Evolutionary conservation across 176 grass and related monocot genomes (phyloP), one percentile per base, ranked within the genome.

Genomic region (Pharus latifolius): DNA sequence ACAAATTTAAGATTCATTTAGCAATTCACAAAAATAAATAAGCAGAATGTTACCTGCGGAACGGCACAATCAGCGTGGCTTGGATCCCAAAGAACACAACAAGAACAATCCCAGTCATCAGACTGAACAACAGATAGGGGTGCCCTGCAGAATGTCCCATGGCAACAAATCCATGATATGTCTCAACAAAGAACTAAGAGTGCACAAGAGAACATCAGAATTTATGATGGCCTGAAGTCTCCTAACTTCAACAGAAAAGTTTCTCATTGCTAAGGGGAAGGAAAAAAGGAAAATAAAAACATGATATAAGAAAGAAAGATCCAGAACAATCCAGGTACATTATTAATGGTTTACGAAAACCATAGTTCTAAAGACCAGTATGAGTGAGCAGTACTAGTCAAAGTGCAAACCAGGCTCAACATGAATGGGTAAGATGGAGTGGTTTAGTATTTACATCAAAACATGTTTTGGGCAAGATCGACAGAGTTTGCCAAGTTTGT

Each of bases 81-180:
- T 57, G 83, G 89, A 85, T 98, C 94, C 87, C 90, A 92, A 24
- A 61, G 81, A 34, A 98, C 61, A 63, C 87, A 79, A 84, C 78
- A 98, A 72, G 84, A 98, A 81, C 95, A 98, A 55, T 98, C 95
- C 90, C 90, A 98, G 25, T 88, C 78, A 93, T 98, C 95, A 83
- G 81, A 85, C 56, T 98, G 95, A 74, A 80, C 78, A 74, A 83
- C 83, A 88, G 63, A 75, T 69, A 91, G 46, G 18, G 87, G 95
- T 33, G 85, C 95, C 85, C 95, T 98, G 55, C 75, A 84, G 70
- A n/a, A n/a, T n/a, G 41, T 81, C 31, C 65, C 65, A 73, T 53
- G 23, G 72, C 32, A 59, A 69, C 74, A 83, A 76, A 42, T 68
- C 48, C 69, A 71, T 42, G 30, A 62, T 23, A 69, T 64, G 41